phyloP scores from a whole-genome alignment of 805 yeast species.

The Scheffersomyces amazonensis region DNA sequence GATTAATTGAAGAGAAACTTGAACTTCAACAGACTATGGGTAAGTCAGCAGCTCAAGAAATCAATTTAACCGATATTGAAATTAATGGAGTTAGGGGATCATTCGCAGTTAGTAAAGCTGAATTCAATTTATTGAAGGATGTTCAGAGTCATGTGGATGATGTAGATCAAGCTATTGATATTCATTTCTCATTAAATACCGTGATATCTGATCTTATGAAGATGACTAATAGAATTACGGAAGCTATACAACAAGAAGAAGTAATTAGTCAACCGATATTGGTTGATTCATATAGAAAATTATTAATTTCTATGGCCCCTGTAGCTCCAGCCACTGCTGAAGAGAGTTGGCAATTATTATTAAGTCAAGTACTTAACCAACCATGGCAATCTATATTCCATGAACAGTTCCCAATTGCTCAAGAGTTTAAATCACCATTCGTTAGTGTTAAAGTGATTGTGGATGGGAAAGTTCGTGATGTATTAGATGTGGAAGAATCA shows the following conservation, averaged over 20 bases:
- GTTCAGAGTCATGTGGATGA: slow-evolving; percentile 45
- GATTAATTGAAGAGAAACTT: slow-evolving; percentile 11
- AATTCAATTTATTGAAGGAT: slow-evolving; percentile 57
- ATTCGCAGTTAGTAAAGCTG: slow-evolving; percentile 37
- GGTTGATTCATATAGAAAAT: slow-evolving; percentile 46
- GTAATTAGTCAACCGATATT: slow-evolving; percentile 38
- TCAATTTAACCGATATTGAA: slow-evolving; percentile 3
- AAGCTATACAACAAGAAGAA: slow-evolving; percentile 32
- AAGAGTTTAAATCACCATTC: slow-evolving; percentile 36
- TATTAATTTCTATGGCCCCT: slow-evolving; percentile 70
- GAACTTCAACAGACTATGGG: neutral
- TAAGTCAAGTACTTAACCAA: slow-evolving; percentile 8
- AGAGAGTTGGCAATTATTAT: slow-evolving; percentile 68
- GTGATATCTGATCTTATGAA: slow-evolving; percentile 90
- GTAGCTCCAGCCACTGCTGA: slow-evolving; percentile 81
- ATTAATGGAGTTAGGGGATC: slow-evolving; percentile 13
- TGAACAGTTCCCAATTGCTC: slow-evolving; percentile 63
- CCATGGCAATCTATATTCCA: slow-evolving; percentile 50
- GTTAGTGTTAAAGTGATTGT: slow-evolving; percentile 58
- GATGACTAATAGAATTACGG: slow-evolving; percentile 44
- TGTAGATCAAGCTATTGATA: slow-evolving; percentile 59
- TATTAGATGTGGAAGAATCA: no score
- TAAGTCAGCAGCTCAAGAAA: neutral
- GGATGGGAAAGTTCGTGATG: slow-evolving; percentile 76
- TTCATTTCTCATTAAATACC: slow-evolving; percentile 69